Percentiles rank a stretch among this genome's conserved stretches.
These are phyloP conservation scores for Pisolithus thermaeus DNA, from an alignment of 1,284 basidiomycete genomes.

Conservation along the genomic window DNA sequence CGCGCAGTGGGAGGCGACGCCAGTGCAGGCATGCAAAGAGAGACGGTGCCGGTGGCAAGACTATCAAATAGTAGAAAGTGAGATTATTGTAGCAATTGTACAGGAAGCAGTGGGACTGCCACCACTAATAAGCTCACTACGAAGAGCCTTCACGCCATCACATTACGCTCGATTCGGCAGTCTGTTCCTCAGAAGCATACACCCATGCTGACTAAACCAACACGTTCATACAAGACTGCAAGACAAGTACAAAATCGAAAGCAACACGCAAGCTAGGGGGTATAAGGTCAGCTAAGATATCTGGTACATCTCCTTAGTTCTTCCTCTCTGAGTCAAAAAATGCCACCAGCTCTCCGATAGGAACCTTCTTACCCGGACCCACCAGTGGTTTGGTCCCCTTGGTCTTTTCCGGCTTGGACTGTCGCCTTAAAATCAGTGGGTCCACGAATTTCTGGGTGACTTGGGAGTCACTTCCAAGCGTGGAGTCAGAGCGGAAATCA, in stretches of 20 bases:
- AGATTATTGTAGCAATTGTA: conserved; percentile 12
- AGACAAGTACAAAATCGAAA: conserved; percentile 2
- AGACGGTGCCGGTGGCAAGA: conserved; percentile 9
- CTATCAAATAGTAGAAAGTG: conserved; percentile 7
- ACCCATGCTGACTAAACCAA: conserved; percentile 11
- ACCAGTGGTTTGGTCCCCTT: conserved; percentile 31
- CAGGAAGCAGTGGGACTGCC: conserved; percentile 16
- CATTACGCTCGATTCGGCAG: conserved; percentile 19
- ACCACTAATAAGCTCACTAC: background rate
- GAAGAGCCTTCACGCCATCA: too few relatives aligned
- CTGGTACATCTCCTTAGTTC: conserved; percentile 17
- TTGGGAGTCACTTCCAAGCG: conserved; percentile 10
- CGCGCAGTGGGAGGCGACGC: conserved; percentile 15
- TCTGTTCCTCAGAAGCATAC: conserved; percentile 17
- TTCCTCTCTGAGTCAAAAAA: conserved; percentile 72
- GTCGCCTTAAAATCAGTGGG: conserved; percentile 60
- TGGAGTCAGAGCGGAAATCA: conserved; percentile 18
- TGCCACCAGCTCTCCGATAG: conserved; percentile 71
- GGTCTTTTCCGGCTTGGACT: conserved; percentile 44
- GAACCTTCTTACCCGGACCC: conserved; percentile 48
- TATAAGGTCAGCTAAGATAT: background rate
- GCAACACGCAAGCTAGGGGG: background rate
- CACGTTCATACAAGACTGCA: background rate
- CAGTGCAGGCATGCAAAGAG: conserved; percentile 14
- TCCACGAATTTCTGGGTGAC: conserved; percentile 51